These are phyloP conservation scores for Tympanopsis confertula DNA, from an alignment of 2,329 filamentous ascomycete species.

Conservation along the genomic window DNA sequence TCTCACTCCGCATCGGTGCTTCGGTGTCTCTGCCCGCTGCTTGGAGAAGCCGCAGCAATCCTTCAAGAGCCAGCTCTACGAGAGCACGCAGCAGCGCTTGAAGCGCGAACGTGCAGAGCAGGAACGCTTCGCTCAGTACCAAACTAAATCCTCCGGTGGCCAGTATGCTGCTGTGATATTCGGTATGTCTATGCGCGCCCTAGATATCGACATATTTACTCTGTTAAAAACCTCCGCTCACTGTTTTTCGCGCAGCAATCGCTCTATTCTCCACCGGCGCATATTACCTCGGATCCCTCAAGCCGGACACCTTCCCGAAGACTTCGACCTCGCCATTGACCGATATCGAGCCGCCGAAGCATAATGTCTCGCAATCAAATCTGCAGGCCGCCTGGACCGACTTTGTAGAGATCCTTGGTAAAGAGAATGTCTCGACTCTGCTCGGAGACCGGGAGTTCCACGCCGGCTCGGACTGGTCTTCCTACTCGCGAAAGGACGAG, in stretches of 20 bases:
- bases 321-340: slow-evolving; percentile 45
- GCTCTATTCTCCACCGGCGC: slow-evolving; percentile 35
- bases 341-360: slow-evolving; percentile 31
- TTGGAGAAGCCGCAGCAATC: slow-evolving; percentile 22
- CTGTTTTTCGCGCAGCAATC: slow-evolving; percentile 27
- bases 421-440: slow-evolving; percentile 47
- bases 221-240: slow-evolving; percentile 19
- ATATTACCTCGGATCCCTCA: slow-evolving; percentile 41
- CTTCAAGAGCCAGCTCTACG: slow-evolving; percentile 50
- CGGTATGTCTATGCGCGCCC: slow-evolving; percentile 8
- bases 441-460: slow-evolving; percentile 42
- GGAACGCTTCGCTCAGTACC: slow-evolving; percentile 29
- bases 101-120: slow-evolving; percentile 45
- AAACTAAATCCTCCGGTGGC: slow-evolving; percentile 23
- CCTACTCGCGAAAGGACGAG: slow-evolving; percentile 38
- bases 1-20: slow-evolving; percentile 6
- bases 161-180: slow-evolving; percentile 21
- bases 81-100: slow-evolving; percentile 46
- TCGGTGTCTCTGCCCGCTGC: slow-evolving; percentile 1
- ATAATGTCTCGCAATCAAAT: slow-evolving; percentile 42
- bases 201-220: slow-evolving; percentile 1
- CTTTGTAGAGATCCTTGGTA: slow-evolving; percentile 47
- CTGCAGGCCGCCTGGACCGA: slow-evolving; percentile 55
- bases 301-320: slow-evolving; percentile 28
- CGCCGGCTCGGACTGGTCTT: slow-evolving; percentile 61